Percentiles rank a stretch among this genome's conserved stretches.
These are phyloP conservation scores for Leishmania gerbilli DNA, from an alignment of 208 protist genomes.

Conservation along the genomic window DNA sequence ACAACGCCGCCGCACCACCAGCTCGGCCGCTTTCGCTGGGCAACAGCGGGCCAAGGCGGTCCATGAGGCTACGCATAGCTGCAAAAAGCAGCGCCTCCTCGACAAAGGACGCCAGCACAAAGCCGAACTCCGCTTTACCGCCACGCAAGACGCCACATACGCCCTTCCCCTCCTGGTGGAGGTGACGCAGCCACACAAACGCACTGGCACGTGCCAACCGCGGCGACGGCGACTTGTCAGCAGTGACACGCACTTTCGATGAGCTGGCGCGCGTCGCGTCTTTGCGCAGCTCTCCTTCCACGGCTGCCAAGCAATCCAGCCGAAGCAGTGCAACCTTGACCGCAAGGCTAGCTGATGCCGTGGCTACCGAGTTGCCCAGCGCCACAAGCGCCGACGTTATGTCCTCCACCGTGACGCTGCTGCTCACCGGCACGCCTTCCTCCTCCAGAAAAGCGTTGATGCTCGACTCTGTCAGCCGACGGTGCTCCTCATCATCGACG, in stretches of 20 bases:
- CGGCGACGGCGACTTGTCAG: neutral
- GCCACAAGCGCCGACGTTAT: slow-evolving; percentile 11
- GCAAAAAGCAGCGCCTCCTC: slow-evolving; percentile 20
- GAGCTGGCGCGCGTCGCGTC: neutral
- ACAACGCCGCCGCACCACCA: neutral
- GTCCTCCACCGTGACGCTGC: slow-evolving; percentile 6
- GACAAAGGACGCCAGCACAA: slow-evolving; percentile 15
- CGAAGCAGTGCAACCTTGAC: slow-evolving; percentile 17
- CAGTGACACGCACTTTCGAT: neutral
- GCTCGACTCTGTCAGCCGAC: slow-evolving; percentile 1
- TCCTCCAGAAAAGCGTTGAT: slow-evolving; percentile 30
- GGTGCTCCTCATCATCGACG: slow-evolving; percentile 1
- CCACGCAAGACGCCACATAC: slow-evolving; percentile 19
- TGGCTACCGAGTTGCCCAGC: slow-evolving; percentile 18
- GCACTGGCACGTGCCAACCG: neutral
- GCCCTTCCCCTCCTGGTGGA: slow-evolving; percentile 16
- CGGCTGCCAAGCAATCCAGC: slow-evolving; percentile 22
- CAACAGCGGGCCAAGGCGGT: slow-evolving; percentile 1
- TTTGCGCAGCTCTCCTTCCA: slow-evolving; percentile 19
- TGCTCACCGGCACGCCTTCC: slow-evolving; percentile 17
- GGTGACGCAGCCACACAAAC: slow-evolving; percentile 15
- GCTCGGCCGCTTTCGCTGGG: neutral
- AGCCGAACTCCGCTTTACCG: slow-evolving; percentile 26
- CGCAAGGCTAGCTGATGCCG: slow-evolving; percentile 10
- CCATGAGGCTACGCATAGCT: slow-evolving; percentile 2